Evolutionary conservation across 1,284 basidiomycete genomes (phyloP), one percentile per base, ranked within the genome.

Genomic region (Xerocomus nothofagi): DNA sequence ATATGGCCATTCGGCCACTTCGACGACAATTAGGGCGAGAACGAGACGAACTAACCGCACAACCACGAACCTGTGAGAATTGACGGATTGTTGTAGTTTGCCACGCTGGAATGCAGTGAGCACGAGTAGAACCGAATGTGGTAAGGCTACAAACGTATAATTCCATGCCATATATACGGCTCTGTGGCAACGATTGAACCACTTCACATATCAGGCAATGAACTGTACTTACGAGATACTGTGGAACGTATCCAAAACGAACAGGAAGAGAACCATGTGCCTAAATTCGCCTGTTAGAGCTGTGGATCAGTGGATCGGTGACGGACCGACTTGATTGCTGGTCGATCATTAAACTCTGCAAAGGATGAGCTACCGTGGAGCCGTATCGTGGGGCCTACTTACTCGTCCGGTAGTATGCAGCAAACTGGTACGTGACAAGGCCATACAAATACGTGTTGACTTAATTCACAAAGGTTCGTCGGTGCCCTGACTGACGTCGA

Each of bases 401-500:
- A 76, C 77, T 70, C 5, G 69, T 64, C 41, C 63, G 69, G 45
- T 71, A 65, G 53, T 79, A 79, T 5, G 61, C 57, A 17, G 70
- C 65, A 50, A 78, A 79, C 53, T 79, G 77, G 55, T 72, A 76
- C 4, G 69, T 70, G 54, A 77, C 76, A 26, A 79, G 63, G 1
- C 77, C 77, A 59, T 75, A 79, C 6, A 79, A 62, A 54, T 73
- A 78, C 4, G 77, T 79, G 53, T 79, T 79, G 53, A 78, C 76
- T 77, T 40, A n/a, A 11, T 38, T 31, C 10, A 11, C 20, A 43
- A 20, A 23, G 18, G 6, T 49, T 26, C 38, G 33, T 20, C 6
- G 20, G 9, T 6, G n/a, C 0, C 4, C 17, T 4, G 14, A 17
- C 26, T 6, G 3, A 27, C 4, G 3, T 9, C 9, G 6, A 34